A percentile compares a stretch with the other conserved stretches of the same genome.
Conservation (phyloP, 768 basidiomycete species). For the Lyophyllum semitale region DNA sequence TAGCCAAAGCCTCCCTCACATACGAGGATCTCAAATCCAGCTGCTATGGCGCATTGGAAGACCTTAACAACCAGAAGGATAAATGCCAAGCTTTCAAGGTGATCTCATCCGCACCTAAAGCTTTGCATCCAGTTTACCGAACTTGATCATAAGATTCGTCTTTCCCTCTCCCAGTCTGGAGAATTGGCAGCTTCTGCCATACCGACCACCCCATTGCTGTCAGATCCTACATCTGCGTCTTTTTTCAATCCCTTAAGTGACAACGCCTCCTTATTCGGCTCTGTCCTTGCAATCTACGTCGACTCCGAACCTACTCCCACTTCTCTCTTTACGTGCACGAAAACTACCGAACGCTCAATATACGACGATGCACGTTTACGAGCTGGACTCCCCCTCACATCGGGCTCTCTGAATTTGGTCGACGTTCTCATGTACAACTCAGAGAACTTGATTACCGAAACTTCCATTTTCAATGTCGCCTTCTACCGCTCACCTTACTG, state of each 20-base stretch:
- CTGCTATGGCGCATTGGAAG: conserved; percentile 49
- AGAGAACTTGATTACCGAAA: conserved; percentile 54
- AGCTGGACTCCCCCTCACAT: conserved; percentile 40
- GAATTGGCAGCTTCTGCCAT: conserved; percentile 34
- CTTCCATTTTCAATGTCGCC: conserved; percentile 73
- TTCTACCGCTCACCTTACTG: conserved; percentile 58
- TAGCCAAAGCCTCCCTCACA: conserved; percentile 34
- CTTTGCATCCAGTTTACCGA: conserved; percentile 9
- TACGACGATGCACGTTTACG: conserved; percentile 70
- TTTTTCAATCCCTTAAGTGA: conserved; percentile 35
- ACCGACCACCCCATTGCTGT: conserved; percentile 29
- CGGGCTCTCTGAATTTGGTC: conserved; percentile 27
- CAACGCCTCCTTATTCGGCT: conserved; percentile 18
- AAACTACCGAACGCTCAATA: conserved; percentile 63
- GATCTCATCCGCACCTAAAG: not conserved
- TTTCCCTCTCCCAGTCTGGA: conserved; percentile 45
- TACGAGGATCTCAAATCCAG: conserved; percentile 37
- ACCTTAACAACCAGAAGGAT: conserved; percentile 20
- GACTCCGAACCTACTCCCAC: conserved; percentile 57
- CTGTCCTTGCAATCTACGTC: conserved; percentile 48
- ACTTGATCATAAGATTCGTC: conserved; percentile 46
- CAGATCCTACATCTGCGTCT: conserved; percentile 41
- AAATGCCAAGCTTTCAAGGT: conserved; percentile 34
- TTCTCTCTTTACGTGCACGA: conserved; percentile 64
- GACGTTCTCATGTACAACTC: conserved; percentile 72